Evolutionary conservation across 352 stramenopile genomes (phyloP).

Genomic region (Globisporangium sylvaticum): DNA sequence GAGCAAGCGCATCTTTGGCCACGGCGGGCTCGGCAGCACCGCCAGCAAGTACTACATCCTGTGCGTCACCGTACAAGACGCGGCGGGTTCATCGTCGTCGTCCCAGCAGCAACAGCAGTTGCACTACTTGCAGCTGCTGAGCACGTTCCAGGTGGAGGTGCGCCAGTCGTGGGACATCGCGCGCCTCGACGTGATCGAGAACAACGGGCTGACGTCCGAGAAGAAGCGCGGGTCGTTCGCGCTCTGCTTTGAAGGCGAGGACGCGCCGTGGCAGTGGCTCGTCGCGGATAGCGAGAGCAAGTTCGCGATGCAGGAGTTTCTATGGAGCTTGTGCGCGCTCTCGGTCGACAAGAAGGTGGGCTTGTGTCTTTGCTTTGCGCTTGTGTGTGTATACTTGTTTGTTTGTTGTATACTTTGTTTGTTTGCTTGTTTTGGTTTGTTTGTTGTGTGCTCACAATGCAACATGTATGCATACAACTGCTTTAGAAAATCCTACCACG

Average conservation of each 20-base stretch:
- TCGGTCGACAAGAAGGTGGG: conserved; percentile 46
- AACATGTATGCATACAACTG: background rate
- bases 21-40: conserved; percentile 15
- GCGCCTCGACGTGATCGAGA: conserved; percentile 52
- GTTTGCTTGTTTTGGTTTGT: background rate
- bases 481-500: conserved; percentile 38
- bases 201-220: conserved; percentile 45
- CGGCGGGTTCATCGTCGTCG: background rate
- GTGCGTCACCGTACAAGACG: conserved; percentile 57
- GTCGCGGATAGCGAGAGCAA: conserved; percentile 45
- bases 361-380: background rate
- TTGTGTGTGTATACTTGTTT: too few relatives aligned
- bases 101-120: conserved; percentile 20
- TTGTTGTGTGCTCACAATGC: background rate
- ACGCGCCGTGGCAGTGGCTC: conserved; percentile 48
- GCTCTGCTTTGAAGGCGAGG: conserved; percentile 45
- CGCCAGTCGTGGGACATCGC: conserved; percentile 57
- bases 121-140: conserved; percentile 64
- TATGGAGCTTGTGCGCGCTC: conserved; percentile 65
- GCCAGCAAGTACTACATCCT: conserved; percentile 60
- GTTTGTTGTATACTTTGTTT: background rate
- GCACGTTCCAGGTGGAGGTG: conserved; percentile 62
- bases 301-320: conserved; percentile 67
- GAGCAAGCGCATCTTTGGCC: conserved; percentile 53
- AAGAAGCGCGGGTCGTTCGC: conserved; percentile 53